Evolutionary conservation across 495 filamentous ascomycete species (phyloP).

Genomic region (Corynascus novoguineensis): DNA sequence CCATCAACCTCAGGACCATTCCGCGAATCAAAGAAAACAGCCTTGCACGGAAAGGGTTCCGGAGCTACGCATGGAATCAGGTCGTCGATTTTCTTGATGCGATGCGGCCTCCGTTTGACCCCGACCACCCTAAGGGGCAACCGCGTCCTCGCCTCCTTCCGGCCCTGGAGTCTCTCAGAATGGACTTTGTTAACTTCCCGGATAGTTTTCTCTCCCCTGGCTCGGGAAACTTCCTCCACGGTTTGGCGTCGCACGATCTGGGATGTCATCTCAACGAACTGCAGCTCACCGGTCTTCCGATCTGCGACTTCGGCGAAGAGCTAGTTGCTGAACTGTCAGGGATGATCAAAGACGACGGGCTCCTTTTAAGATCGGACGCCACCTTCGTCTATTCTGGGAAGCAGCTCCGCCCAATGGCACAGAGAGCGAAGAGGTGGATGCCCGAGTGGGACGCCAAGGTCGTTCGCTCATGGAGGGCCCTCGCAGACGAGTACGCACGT

Average conservation of each 20-base stretch:
- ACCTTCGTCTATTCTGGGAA: conserved; percentile 30
- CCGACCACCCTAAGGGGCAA: conserved; percentile 17
- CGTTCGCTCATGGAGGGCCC: conserved; percentile 30
- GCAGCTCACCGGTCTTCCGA: conserved; percentile 38
- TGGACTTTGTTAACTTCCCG: conserved; percentile 46
- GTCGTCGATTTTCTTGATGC: conserved; percentile 41
- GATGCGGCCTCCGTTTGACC: conserved; percentile 36
- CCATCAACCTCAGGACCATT: conserved; percentile 27
- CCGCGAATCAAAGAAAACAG: conserved; percentile 32
- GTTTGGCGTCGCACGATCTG: conserved; percentile 37
- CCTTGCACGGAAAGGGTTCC: conserved; percentile 38
- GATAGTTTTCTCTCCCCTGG: conserved; percentile 30
- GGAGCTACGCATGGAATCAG: conserved; percentile 46
- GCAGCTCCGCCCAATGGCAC: conserved; percentile 24
- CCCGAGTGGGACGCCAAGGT: conserved; percentile 21
- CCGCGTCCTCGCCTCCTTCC: conserved; percentile 39
- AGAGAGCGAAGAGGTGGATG: conserved; percentile 16
- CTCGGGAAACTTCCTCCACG: conserved; percentile 27
- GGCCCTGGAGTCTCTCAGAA: conserved; percentile 34
- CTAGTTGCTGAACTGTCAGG: conserved; percentile 33
- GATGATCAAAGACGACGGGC: conserved; percentile 42
- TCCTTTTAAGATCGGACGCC: conserved; percentile 33
- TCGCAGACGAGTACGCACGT: conserved; percentile 17
- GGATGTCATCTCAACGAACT: conserved; percentile 43
- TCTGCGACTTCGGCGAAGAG: conserved; percentile 30